Evolutionary conservation across 2,329 filamentous ascomycete species (phyloP).

Genomic region (Colletotrichum horii): DNA sequence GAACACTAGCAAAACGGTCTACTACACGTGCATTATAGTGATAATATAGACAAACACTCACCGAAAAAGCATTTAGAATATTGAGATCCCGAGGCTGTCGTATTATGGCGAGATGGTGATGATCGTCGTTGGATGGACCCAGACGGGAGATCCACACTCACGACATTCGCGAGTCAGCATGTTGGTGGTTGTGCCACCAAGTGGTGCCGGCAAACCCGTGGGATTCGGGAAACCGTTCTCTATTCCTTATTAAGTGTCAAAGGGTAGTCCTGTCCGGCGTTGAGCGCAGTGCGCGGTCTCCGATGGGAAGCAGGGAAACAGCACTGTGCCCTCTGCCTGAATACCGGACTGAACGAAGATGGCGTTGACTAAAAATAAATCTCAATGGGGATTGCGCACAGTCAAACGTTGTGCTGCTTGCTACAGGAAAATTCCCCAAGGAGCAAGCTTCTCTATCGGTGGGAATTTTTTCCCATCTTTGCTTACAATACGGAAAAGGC

Average conservation of each 20-base stretch:
- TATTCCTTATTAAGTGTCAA: not conserved
- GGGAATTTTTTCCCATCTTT: not conserved
- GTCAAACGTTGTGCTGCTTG: not conserved
- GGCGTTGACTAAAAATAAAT: not conserved
- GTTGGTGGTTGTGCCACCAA: not conserved
- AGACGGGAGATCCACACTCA: not conserved
- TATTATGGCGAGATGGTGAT: not conserved
- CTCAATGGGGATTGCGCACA: not conserved
- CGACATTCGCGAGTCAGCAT: not conserved
- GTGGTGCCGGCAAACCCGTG: not conserved
- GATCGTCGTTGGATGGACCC: not conserved
- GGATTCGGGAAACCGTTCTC: not conserved
- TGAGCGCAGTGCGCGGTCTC: not conserved
- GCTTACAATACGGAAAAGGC: not conserved
- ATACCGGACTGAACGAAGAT: not conserved
- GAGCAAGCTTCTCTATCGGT: not conserved
- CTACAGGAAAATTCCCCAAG: not conserved
- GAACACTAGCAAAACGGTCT: not conserved
- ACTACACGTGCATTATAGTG: not conserved
- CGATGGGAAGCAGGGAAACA: not conserved
- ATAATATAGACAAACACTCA: not conserved
- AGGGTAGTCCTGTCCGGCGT: not conserved
- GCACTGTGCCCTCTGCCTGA: not conserved
- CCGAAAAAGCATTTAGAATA: not conserved
- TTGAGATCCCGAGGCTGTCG: not conserved